phyloP scores from a whole-genome alignment of 2,329 filamentous ascomycete species.

The Aspergillus ochraceoroseus region DNA sequence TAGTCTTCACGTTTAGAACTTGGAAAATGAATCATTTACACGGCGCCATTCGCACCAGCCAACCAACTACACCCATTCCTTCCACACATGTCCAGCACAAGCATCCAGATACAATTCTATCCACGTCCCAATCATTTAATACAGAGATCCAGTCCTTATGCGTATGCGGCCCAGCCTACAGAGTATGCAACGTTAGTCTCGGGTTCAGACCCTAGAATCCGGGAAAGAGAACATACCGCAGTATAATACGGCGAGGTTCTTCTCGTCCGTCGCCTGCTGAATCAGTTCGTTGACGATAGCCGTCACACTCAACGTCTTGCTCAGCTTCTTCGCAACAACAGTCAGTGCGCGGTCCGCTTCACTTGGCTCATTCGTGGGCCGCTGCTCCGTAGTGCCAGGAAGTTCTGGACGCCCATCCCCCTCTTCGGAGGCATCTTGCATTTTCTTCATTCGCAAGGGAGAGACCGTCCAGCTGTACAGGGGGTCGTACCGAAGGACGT shows the following conservation, averaged over 20 bases:
- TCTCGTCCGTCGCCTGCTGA: conserved; percentile 89
- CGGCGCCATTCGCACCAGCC: too few species aligned
- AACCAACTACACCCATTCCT: too few species aligned
- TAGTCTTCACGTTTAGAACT: too few species aligned
- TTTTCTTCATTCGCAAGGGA: conserved; percentile 59
- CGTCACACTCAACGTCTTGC: conserved; percentile 86
- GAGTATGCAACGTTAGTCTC: conserved; percentile 1
- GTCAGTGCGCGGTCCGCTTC: conserved; percentile 90
- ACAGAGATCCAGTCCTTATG: conserved; percentile 19
- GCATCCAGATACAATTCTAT: too few species aligned
- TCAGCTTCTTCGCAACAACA: conserved; percentile 92
- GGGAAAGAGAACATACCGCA: conserved; percentile 54
- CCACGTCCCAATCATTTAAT: too few species aligned
- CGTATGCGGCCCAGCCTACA: conserved; percentile 53
- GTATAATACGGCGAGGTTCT: conserved; percentile 86
- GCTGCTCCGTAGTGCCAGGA: conserved; percentile 31
- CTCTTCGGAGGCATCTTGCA: conserved; percentile 55
- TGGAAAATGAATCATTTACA: too few species aligned
- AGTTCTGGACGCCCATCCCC: conserved; percentile 37
- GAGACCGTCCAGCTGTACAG: conserved; percentile 94
- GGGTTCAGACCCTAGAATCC: background rate
- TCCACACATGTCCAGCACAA: too few species aligned
- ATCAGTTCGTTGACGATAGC: conserved; percentile 97
- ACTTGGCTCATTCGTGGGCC: conserved; percentile 54
- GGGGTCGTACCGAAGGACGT: conserved; percentile 96